A percentile compares a stretch with the other conserved stretches of the same genome.
Conservation (phyloP, 257 asterid genomes). For the Solanum medicagineum region DNA sequence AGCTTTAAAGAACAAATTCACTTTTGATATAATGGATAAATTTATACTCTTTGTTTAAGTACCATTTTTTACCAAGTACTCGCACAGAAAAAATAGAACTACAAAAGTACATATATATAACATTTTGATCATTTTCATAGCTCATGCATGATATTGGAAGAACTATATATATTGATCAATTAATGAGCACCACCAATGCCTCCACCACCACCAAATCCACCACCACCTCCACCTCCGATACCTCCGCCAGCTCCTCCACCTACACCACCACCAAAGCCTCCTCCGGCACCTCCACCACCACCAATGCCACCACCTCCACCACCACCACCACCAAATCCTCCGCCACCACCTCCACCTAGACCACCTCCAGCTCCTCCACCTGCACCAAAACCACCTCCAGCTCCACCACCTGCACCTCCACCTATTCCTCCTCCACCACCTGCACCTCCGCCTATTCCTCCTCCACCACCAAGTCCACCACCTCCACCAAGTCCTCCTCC, state of each 20-base stretch:
- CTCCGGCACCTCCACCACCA: neutral
- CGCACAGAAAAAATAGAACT: neutral
- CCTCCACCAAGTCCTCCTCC: neutral
- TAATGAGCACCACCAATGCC: constrained; percentile 1
- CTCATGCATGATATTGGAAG: neutral
- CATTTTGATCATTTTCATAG: neutral
- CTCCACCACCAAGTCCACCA: neutral
- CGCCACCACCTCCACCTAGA: neutral
- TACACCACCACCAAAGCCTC: neutral
- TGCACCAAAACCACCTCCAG: neutral
- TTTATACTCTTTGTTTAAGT: neutral
- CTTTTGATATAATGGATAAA: neutral
- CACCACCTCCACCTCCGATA: neutral
- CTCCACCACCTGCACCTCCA: neutral
- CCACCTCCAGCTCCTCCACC: neutral
- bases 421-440: neutral
- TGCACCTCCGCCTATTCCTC: too few relatives aligned
- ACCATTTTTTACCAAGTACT: neutral
- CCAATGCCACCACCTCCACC: neutral
- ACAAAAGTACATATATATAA: neutral
- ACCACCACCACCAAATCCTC: neutral
- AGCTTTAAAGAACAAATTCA: neutral
- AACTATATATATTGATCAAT: neutral
- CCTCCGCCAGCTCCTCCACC: neutral
- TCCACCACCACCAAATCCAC: neutral